Evolutionary conservation across 1,284 basidiomycete genomes (phyloP).

Genomic region (Malassezia globosa): DNA sequence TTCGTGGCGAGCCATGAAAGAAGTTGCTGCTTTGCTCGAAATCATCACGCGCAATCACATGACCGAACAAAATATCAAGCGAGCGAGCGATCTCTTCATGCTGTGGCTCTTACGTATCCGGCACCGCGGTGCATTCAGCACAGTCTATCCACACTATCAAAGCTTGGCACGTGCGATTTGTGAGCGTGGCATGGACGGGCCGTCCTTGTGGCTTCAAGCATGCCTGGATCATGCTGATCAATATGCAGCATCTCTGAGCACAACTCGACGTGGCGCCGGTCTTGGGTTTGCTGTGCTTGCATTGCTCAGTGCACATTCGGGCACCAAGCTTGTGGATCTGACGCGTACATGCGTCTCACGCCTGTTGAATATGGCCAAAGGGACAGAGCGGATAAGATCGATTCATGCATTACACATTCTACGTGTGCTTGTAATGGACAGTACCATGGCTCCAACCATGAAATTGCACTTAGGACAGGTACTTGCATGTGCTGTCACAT

Average conservation of each 20-base stretch:
- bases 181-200: slow-evolving; percentile 16
- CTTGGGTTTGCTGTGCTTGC: slow-evolving; percentile 47
- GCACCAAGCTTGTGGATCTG: not conserved
- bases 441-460: slow-evolving; percentile 25
- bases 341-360: not conserved
- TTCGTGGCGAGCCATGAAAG: slow-evolving; percentile 48
- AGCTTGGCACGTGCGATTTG: slow-evolving; percentile 30
- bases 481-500: slow-evolving; percentile 39
- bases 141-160: slow-evolving; percentile 43
- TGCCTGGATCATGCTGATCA: slow-evolving; percentile 27
- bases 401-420: slow-evolving; percentile 47
- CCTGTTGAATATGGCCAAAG: slow-evolving; percentile 2
- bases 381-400: slow-evolving; percentile 16
- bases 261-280: slow-evolving; percentile 47
- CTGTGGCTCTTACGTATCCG: slow-evolving; percentile 45
- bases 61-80: not conserved
- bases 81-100: slow-evolving; percentile 39
- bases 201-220: slow-evolving; percentile 39
- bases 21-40: slow-evolving; percentile 44
- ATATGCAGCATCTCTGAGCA: slow-evolving; percentile 32
- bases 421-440: slow-evolving; percentile 38
- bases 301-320: slow-evolving; percentile 32
- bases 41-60: slow-evolving; percentile 22
- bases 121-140: slow-evolving; percentile 47
- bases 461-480: slow-evolving; percentile 30